Base-by-base conservation (phyloP, 257 asterid genomes). In the Phtheirospermum japonicum region DNA sequence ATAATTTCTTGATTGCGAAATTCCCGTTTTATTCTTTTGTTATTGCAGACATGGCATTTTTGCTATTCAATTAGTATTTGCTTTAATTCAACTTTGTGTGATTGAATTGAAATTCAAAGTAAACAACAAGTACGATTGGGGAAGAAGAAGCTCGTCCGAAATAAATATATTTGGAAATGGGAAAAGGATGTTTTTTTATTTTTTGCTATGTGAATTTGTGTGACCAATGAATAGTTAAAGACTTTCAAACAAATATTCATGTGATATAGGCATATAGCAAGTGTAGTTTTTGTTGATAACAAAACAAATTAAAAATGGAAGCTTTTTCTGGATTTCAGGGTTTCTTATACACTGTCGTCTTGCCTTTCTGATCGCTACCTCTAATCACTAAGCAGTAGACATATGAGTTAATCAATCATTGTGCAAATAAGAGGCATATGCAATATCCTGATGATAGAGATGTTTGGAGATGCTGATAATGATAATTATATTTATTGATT, bases 391-490 rank as follows among this genome's bases (percentile, higher is more conserved):
- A 5, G 39, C 42, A 20, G 39, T 69, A 52, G 4, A 14, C 73
- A 26, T 36, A 16, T 34, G 73, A 36, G 28, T 39, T 39, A 53
- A 5, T 52, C 63, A 31, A 3, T 43, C 42, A 20, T 57, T 52
- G 67, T 31, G 12, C 31, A 17, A 49, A 16, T 68, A 65, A 48
- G 55, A 50, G 36, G 17, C 67, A 28, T 60, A 23, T 50, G 30
- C 32, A 51, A 54, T 26, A 17, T 20, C 23, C 12, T 26, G 56
- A 18, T 37, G 34, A 53, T 8, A 53, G 58, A 53, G 17, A 53
- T 26, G 33, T n/a, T 20, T 51, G 57, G 34, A 20, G 7, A 55
- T 30, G 58, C 36, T 20, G 33, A 52, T 33, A 33, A 5, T 23
- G 28, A 23, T 23, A 23, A 23, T 1, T 23, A 23, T 3, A 23